Conservation (phyloP, 345 rosid species). For the Leavenworthia alabamica region DNA sequence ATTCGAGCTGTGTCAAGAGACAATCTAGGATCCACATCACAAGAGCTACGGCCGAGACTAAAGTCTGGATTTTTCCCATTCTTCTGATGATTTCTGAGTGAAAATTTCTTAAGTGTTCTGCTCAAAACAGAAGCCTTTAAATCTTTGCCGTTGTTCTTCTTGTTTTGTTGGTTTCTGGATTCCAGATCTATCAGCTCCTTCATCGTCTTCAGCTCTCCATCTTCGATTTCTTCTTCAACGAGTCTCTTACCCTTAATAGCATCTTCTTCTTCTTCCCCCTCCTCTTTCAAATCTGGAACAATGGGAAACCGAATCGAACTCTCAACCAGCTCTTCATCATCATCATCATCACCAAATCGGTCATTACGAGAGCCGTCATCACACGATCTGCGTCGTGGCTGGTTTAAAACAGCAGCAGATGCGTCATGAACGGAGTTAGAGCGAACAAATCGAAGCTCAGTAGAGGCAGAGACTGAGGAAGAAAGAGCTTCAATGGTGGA, state of each 20-base stretch:
- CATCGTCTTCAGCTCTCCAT: constrained; percentile 40
- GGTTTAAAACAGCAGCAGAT: too few relatives aligned
- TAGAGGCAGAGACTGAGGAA: neutral
- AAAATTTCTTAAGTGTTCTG: constrained; percentile 52
- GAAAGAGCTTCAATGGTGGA: too few relatives aligned
- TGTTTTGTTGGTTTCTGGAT: too few relatives aligned
- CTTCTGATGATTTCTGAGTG: constrained; percentile 49
- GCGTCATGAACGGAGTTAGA: too few relatives aligned
- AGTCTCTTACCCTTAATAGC: neutral
- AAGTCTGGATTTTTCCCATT: constrained; percentile 24
- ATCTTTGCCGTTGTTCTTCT: too few relatives aligned
- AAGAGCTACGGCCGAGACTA: constrained; percentile 54
- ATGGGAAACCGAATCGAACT: too few relatives aligned
- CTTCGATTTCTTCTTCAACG: too few relatives aligned
- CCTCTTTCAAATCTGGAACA: too few relatives aligned
- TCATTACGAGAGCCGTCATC: too few relatives aligned
- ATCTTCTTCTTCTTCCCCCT: neutral
- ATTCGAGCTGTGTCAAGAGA: constrained; percentile 43
- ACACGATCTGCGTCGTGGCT: too few relatives aligned
- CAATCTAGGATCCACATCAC: constrained; percentile 60
- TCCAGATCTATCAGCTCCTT: constrained; percentile 44
- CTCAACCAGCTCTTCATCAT: neutral
- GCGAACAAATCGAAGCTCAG: too few relatives aligned
- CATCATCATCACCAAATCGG: neutral
- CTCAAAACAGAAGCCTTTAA: constrained; percentile 41